Evolutionary conservation across 257 asterid species (phyloP).

Genomic region (Solanum pimpinellifolium): DNA sequence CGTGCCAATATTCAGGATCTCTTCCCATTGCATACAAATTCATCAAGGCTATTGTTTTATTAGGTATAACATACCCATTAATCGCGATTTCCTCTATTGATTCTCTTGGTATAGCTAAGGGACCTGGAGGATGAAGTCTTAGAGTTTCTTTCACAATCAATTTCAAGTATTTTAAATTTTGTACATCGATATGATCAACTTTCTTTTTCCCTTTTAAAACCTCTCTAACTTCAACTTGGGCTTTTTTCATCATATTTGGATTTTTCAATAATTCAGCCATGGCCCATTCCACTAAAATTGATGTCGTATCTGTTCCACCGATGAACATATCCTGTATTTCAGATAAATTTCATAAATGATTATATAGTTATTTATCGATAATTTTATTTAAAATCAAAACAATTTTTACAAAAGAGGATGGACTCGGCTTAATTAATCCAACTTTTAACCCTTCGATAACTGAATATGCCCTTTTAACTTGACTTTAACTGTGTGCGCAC

Average conservation of each 20-base stretch:
- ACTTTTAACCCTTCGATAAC: too few relatives aligned
- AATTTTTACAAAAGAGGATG: too few relatives aligned
- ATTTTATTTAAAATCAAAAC: too few relatives aligned
- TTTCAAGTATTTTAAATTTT: constrained; percentile 1
- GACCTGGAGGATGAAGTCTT: not conserved
- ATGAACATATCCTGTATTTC: not conserved
- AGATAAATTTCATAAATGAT: too few relatives aligned
- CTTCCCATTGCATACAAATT: constrained; percentile 5
- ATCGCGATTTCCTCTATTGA: constrained; percentile 1
- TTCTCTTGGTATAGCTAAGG: not conserved
- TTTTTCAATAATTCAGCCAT: constrained; percentile 11
- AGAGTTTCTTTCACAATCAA: not conserved
- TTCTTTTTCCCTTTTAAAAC: not conserved
- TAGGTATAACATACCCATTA: constrained; percentile 1
- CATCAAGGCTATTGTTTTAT: not conserved
- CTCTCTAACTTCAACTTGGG: constrained; percentile 8
- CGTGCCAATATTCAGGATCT: not conserved
- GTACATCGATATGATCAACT: constrained; percentile 5
- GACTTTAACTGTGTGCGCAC: too few relatives aligned
- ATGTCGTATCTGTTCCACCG: constrained; percentile 13
- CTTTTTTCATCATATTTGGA: constrained; percentile 9
- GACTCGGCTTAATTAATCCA: too few relatives aligned
- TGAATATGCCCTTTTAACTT: too few relatives aligned
- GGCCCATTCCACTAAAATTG: constrained; percentile 4
- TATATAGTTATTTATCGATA: too few relatives aligned